Evolutionary conservation across 176 grass and related monocot genomes (phyloP).

Genomic region (Lolium multiflorum): DNA sequence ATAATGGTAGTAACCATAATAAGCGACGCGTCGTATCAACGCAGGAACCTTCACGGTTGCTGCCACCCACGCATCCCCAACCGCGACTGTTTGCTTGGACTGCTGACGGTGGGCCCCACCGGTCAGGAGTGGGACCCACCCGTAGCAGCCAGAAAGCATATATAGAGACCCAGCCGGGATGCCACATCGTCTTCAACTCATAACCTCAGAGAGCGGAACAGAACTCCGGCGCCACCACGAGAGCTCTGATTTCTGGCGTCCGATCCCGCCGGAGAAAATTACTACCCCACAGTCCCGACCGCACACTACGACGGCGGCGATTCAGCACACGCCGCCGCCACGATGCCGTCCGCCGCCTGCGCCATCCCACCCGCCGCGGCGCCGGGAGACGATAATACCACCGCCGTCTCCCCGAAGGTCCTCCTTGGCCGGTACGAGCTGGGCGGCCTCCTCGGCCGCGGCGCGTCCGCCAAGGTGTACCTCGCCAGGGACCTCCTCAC

Average conservation of each 20-base stretch:
- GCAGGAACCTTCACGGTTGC: neutral
- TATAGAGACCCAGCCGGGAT: slow-evolving; percentile 42
- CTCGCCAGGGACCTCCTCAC: slow-evolving; percentile 66
- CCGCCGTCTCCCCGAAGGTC: slow-evolving; percentile 16
- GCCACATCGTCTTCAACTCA: neutral
- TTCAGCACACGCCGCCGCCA: slow-evolving; percentile 53
- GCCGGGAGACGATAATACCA: neutral
- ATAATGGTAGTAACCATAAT: neutral
- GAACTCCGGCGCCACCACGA: neutral
- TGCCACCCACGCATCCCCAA: neutral
- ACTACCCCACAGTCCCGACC: slow-evolving; percentile 31
- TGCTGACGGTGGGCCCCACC: neutral
- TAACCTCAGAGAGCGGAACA: neutral
- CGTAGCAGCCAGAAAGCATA: neutral
- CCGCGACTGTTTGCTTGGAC: neutral
- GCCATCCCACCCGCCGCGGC: slow-evolving; percentile 36
- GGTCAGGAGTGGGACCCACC: neutral
- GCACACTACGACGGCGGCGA: slow-evolving; percentile 47
- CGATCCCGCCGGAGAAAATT: neutral
- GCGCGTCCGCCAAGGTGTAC: slow-evolving; percentile 95
- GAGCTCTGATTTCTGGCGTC: neutral
- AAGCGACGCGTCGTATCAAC: neutral
- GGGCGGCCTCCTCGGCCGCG: slow-evolving; percentile 74
- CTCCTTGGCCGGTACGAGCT: slow-evolving; percentile 73
- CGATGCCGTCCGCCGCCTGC: slow-evolving; percentile 62